Percentiles rank a stretch among this genome's conserved stretches.
Conservation (phyloP, 2,329 filamentous ascomycete genomes). For the Nigrospora osmanthi region DNA sequence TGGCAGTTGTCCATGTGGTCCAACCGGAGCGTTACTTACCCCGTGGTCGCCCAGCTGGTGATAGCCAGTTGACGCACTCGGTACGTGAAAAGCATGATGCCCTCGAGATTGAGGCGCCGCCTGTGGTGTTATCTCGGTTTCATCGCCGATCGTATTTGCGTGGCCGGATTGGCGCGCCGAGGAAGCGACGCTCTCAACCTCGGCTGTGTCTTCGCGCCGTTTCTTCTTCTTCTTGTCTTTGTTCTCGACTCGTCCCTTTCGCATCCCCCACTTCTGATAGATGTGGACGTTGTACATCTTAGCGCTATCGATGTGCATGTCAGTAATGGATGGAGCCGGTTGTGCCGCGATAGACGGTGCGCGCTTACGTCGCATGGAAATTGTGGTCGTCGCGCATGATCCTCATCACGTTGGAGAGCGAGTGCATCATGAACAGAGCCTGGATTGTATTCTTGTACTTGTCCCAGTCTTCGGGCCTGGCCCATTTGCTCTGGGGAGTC, state of each 20-base stretch:
- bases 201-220: background rate
- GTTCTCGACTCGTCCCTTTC: background rate
- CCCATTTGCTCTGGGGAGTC: conserved; percentile 1
- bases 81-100: too few relatives aligned
- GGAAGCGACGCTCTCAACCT: background rate
- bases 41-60: too few relatives aligned
- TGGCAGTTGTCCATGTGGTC: too few relatives aligned
- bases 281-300: conserved; percentile 7
- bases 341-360: background rate
- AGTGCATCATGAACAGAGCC: conserved; percentile 5
- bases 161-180: background rate
- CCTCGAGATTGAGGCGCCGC: too few relatives aligned
- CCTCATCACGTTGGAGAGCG: conserved; percentile 5
- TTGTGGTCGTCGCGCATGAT: conserved; percentile 6
- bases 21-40: too few relatives aligned
- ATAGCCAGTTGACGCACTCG: too few relatives aligned
- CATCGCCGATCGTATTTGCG: background rate
- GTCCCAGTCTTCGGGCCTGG: conserved; percentile 5
- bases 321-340: background rate
- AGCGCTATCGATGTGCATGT: background rate
- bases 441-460: conserved; percentile 4
- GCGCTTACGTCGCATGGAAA: conserved; percentile 6
- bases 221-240: conserved; percentile 1
- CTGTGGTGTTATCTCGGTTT: background rate
- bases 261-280: conserved; percentile 7